These are phyloP conservation scores for Tympanopsis confertula DNA, from an alignment of 2,329 filamentous ascomycete species.

Conservation along the genomic window DNA sequence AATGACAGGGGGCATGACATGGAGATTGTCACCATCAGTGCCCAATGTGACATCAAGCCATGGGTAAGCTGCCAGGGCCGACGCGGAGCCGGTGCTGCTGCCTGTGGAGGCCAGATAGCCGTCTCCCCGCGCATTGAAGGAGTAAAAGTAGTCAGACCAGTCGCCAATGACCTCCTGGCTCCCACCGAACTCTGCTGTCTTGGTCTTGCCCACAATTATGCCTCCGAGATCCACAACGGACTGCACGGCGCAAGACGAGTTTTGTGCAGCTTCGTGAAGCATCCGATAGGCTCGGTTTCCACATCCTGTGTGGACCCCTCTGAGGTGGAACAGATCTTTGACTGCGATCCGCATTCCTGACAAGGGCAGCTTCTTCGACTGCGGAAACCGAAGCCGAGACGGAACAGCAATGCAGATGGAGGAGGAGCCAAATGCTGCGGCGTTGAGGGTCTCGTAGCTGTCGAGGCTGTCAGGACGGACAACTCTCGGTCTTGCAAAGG, in stretches of 20 bases:
- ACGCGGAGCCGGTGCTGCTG: constrained; percentile 12
- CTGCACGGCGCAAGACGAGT: constrained; percentile 1
- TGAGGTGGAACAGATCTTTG: constrained; percentile 3
- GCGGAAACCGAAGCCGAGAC: background rate
- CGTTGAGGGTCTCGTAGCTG: too few species aligned
- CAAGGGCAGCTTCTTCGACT: background rate
- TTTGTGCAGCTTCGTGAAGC: background rate
- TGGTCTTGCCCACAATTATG: constrained; percentile 1
- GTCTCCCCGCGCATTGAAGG: constrained; percentile 20
- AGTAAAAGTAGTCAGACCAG: constrained; percentile 13
- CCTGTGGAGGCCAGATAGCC: constrained; percentile 11
- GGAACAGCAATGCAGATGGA: background rate
- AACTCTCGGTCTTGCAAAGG: too few species aligned
- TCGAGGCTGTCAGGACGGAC: too few species aligned
- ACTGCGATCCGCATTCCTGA: constrained; percentile 3
- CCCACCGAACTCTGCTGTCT: background rate
- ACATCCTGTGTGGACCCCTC: constrained; percentile 2
- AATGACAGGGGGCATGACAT: too few species aligned
- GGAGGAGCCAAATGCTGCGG: too few species aligned
- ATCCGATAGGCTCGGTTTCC: constrained; percentile 2
- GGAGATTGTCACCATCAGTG: too few species aligned
- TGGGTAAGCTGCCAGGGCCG: too few species aligned
- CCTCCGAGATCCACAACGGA: constrained; percentile 3
- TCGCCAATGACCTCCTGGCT: background rate
- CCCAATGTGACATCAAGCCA: too few species aligned